Base-by-base conservation (phyloP, 441 rosid genomes). In the Hypseocharis bilobata region DNA sequence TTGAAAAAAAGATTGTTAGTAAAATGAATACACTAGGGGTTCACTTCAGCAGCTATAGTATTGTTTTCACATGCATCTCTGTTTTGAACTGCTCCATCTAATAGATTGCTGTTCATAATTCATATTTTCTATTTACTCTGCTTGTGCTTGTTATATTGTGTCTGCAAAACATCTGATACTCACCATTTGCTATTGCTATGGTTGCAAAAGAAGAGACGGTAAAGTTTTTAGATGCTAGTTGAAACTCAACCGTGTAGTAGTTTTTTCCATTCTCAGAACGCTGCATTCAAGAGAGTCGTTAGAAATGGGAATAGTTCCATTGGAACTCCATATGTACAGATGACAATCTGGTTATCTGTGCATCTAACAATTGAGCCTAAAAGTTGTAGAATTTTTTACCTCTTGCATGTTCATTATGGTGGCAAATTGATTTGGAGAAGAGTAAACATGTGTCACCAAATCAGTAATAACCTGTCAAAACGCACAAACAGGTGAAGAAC, bases 191-290 rank as follows among this genome's bases (percentile, higher is more conserved):
- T 58, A 90, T 82, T 7, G 87, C 92, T 14, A 90, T 83, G 59
- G 91, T 87, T 29, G 92, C 89, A 67, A 90, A 85, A 65, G 89
- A 86, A 72, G 74, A 64, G 54, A 83, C 85, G 1, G 94, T 69
- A 62, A 76, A 92, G 72, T 84, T 87, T 28, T 81, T 83, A 67
- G 96, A 84, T 44, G 84, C 74, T 2, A 92, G 89, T 65, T 42
- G 75, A 25, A 88, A 92, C 80, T 92, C 97, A 38, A 92, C 82
- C 16, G 86, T 84, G 81, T 87, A 92, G 63, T 90, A 88, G 80
- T 72, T 88, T 70, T 72, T 88, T 63, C 91, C 98, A 67, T 87
- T 88, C 8, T 70, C 75, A 34, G 75, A 74, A 69, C 84, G 74
- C 98, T 92, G 88, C 86, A 72, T 62, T 70, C 51, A 16, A 65